These are phyloP conservation scores for Mortierella sp. DNA, from an alignment of 371 early-diverging fungal species.

Conservation along the genomic window DNA sequence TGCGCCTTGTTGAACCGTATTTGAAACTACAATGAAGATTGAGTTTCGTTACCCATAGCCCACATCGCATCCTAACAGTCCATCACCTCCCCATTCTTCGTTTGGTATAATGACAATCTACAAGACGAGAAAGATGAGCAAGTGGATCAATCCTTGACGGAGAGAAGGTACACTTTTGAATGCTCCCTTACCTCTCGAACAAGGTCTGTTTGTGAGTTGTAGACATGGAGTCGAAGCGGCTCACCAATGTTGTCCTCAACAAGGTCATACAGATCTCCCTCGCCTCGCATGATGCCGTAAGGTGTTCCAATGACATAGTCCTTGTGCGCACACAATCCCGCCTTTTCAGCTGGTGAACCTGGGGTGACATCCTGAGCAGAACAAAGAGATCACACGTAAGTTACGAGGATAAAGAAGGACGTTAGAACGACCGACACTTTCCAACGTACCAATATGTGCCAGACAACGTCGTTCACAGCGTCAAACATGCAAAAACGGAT, in stretches of 20 bases:
- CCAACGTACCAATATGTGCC: slow-evolving; percentile 72
- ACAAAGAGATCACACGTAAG: neutral
- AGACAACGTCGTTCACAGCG: slow-evolving; percentile 72
- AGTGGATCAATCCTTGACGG: neutral
- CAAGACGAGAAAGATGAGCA: neutral
- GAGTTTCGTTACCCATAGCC: slow-evolving; percentile 64
- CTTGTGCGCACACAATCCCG: slow-evolving; percentile 70
- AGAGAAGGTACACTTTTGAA: neutral
- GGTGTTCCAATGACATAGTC: slow-evolving; percentile 81
- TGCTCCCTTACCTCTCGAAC: slow-evolving; percentile 64
- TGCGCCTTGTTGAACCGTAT: no score
- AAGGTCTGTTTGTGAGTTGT: slow-evolving; percentile 74
- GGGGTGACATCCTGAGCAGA: slow-evolving; percentile 38
- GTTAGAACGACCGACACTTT: no score
- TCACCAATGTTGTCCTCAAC: slow-evolving; percentile 72
- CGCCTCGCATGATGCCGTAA: slow-evolving; percentile 65
- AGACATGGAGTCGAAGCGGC: slow-evolving; percentile 71
- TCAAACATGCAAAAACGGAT: slow-evolving; percentile 80
- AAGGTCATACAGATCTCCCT: slow-evolving; percentile 73
- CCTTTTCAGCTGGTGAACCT: slow-evolving; percentile 75
- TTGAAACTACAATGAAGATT: no score
- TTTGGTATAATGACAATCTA: slow-evolving; percentile 75
- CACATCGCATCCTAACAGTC: slow-evolving; percentile 76
- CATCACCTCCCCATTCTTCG: slow-evolving; percentile 78
- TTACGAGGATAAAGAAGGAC: neutral